phyloP scores from a whole-genome alignment of 306 rosid genomes.

The Canavalia gladiata region DNA sequence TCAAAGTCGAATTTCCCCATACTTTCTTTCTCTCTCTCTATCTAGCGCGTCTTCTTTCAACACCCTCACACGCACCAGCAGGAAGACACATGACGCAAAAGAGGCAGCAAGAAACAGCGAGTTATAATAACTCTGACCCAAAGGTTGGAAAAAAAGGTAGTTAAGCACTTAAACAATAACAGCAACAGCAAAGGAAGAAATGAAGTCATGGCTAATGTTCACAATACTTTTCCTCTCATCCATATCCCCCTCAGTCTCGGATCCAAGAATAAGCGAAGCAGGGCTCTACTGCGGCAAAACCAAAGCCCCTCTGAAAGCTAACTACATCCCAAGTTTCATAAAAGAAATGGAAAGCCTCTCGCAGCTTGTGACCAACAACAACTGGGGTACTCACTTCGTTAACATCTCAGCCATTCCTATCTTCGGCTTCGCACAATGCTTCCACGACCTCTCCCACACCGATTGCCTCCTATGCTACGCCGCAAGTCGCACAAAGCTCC shows the following conservation, averaged over 20 bases:
- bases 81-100: too few species aligned
- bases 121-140: too few species aligned
- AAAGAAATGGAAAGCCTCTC: conserved; percentile 76
- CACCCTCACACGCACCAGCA: too few species aligned
- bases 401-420: conserved; percentile 61
- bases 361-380: conserved; percentile 42
- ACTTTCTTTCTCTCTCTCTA: too few species aligned
- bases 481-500: conserved; percentile 76
- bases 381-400: conserved; percentile 59
- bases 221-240: conserved; percentile 25
- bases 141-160: too few species aligned
- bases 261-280: conserved; percentile 69
- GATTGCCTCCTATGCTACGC: conserved; percentile 89
- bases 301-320: conserved; percentile 43
- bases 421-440: conserved; percentile 78
- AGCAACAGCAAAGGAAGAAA: neutral
- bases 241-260: conserved; percentile 48
- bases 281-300: conserved; percentile 60
- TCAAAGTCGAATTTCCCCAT: too few species aligned
- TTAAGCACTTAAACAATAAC: neutral
- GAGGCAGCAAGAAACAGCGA: too few species aligned
- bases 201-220: conserved; percentile 48
- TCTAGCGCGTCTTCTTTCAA: too few species aligned
- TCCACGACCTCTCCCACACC: conserved; percentile 71
- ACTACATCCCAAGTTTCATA: conserved; percentile 69